Base-by-base conservation (phyloP, 2,329 filamentous ascomycete genomes). In the Allantophomopsis cytisporea region DNA sequence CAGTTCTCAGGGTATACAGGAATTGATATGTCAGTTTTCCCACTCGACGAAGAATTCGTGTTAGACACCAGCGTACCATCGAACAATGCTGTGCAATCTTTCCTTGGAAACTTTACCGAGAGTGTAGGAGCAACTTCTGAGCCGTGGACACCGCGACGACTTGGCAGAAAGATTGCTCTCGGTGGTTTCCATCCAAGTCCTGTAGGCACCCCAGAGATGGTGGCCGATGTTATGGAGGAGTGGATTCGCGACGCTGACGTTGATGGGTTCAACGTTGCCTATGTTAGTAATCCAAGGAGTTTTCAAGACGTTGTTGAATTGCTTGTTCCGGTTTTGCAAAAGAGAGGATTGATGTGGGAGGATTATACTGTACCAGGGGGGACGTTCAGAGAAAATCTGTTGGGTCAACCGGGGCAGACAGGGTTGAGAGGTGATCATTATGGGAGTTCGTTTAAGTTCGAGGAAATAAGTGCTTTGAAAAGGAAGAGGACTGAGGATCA, bases 261-360 rank as follows among this genome's bases (percentile, higher is more conserved):
- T 1, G 80, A 85, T 51, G 80, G 80, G 0, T 86, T 86, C 58
- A 86, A 86, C 51, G 68, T 85, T 54, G 73, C 73, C 1, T 82
- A 83, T 45, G 72, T 74, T 0, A 58, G 80, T 12, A 78, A 77
- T 48, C 79, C 77, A 0, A 69, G 73, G 37, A 75, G 73, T 0
- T 83, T 83, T 58, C 69, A 76, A 44, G 79, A 83, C 47, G 73
- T 83, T 7, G 68, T 75, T 16, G 74, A 82, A 17, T 60, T 80
- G 0, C 55, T 83, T 3, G 55, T 83, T 1, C 80, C 78, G 0
- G 79, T 83, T 46, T 18, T 20, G 13, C 8, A 23, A n/a, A 18
- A 23, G 18, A 17, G 16, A 20, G 35, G 35, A 7, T n/a, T 36
- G 7, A 16, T 10, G 7, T 61, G 7, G 32, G 32, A 34, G 2